phyloP scores from a whole-genome alignment of 202 grass and related monocot genomes.

The Zizania palustris region DNA sequence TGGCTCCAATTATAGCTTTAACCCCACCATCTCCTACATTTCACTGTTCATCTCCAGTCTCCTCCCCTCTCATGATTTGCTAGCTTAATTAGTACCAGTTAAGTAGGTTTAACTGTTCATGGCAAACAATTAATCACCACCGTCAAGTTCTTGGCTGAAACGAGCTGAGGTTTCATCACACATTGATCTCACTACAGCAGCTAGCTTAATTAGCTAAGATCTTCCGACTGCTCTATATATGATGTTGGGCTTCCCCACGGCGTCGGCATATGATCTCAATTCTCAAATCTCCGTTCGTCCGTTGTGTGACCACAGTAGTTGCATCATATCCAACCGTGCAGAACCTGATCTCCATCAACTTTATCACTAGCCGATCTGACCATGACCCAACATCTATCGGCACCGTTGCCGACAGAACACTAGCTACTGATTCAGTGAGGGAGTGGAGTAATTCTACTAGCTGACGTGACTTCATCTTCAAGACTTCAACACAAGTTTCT shows the following conservation, averaged over 20 bases:
- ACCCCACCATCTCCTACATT: slow-evolving; percentile 28
- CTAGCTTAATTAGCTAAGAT: no score
- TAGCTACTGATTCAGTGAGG: not conserved
- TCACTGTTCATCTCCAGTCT: not conserved
- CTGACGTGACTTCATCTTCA: not conserved
- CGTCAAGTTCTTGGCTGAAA: slow-evolving; percentile 29
- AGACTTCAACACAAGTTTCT: not conserved
- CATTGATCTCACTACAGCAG: not conserved
- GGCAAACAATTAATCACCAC: not conserved
- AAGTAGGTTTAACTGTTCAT: no score
- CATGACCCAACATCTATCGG: slow-evolving; percentile 11
- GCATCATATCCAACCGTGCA: slow-evolving; percentile 16
- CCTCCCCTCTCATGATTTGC: no score
- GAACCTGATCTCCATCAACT: slow-evolving; percentile 31
- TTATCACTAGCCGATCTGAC: slow-evolving; percentile 42
- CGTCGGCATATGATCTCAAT: no score
- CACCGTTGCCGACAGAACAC: not conserved
- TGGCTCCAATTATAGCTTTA: slow-evolving; percentile 32
- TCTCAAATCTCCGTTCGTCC: not conserved
- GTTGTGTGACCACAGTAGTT: not conserved
- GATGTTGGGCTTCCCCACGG: no score
- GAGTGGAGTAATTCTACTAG: not conserved
- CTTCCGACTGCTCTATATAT: no score
- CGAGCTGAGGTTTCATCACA: not conserved
- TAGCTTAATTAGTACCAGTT: not conserved